Evolutionary conservation across 2,329 filamentous ascomycete genomes (phyloP).

Genomic region (Lachnellula subtilissima): DNA sequence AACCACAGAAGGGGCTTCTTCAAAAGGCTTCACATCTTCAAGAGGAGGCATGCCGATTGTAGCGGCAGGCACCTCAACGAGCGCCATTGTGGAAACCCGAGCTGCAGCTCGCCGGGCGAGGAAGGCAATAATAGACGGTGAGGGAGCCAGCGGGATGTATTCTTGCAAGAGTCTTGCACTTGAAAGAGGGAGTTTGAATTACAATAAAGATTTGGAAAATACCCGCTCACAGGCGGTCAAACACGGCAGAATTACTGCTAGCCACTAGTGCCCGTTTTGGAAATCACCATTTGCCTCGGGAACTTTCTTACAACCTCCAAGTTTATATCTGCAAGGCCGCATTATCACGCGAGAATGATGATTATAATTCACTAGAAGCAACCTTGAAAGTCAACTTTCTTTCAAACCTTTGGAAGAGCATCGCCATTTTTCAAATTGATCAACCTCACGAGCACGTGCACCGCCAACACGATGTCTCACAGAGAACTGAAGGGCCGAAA

Average conservation of each 20-base stretch:
- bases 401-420: too few species aligned
- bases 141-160: conserved; percentile 40
- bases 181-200: neutral
- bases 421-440: too few species aligned
- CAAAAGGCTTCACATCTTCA: conserved; percentile 34
- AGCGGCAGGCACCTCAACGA: conserved; percentile 28
- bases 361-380: too few species aligned
- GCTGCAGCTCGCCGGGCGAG: conserved; percentile 44
- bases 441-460: neutral
- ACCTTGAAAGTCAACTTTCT: too few species aligned
- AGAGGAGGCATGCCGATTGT: conserved; percentile 30
- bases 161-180: neutral
- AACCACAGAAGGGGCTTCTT: conserved; percentile 42
- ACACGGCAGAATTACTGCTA: neutral
- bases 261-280: neutral
- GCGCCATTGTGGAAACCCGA: conserved; percentile 39
- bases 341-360: too few species aligned
- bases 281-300: neutral
- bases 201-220: neutral
- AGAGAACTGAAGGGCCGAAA: conserved; percentile 53
- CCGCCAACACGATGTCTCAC: conserved; percentile 24
- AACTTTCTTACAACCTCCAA: neutral
- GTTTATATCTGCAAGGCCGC: too few species aligned
- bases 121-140: conserved; percentile 46
- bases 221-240: neutral